Percentiles rank a stretch among this genome's conserved stretches.
Evolutionary conservation across 2,329 filamentous ascomycete genomes (phyloP).

Genomic region (Corynespora cassiicola): DNA sequence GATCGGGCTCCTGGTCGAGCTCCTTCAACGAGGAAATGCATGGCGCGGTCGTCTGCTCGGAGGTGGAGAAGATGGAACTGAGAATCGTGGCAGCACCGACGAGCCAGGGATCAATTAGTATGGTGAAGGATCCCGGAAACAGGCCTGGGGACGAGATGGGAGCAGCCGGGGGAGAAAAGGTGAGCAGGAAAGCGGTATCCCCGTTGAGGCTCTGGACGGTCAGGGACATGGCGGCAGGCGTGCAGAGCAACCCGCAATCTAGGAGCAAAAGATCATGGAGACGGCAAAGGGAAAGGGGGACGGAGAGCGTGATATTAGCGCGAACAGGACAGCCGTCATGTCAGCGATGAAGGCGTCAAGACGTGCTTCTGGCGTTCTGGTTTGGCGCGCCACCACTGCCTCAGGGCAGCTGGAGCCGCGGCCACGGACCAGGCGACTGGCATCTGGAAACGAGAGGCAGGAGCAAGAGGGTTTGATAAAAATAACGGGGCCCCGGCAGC

Average conservation of each 20-base stretch:
- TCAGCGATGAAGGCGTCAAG: conserved; percentile 2
- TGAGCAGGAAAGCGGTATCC: conserved; percentile 70
- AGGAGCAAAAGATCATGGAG: conserved; percentile 1
- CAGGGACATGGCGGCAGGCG: conserved; percentile 61
- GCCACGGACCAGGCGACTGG: conserved; percentile 5
- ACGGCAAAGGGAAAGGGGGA: conserved; percentile 2
- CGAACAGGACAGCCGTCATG: conserved; percentile 1
- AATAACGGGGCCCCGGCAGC: conserved; percentile 1
- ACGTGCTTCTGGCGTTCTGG: conserved; percentile 3
- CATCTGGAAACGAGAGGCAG: conserved; percentile 20
- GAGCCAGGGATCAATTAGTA: conserved; percentile 77
- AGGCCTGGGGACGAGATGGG: conserved; percentile 44
- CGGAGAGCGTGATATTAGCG: background rate
- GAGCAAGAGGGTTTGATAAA: conserved; percentile 6
- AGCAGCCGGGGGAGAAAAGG: conserved; percentile 63
- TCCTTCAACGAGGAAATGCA: conserved; percentile 65
- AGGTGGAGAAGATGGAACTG: conserved; percentile 66
- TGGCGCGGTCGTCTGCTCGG: conserved; percentile 61
- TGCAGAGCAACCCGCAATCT: conserved; percentile 2
- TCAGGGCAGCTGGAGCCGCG: conserved; percentile 19
- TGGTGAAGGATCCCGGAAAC: conserved; percentile 63
- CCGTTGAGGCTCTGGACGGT: conserved; percentile 69
- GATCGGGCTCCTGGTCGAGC: conserved; percentile 59
- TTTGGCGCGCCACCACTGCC: conserved; percentile 13
- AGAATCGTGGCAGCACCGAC: conserved; percentile 66